A percentile compares a stretch with the other conserved stretches of the same genome.
Evolutionary conservation across 148 eudicot genomes (phyloP).

Genomic region (Amaranthus hypochondriacus): DNA sequence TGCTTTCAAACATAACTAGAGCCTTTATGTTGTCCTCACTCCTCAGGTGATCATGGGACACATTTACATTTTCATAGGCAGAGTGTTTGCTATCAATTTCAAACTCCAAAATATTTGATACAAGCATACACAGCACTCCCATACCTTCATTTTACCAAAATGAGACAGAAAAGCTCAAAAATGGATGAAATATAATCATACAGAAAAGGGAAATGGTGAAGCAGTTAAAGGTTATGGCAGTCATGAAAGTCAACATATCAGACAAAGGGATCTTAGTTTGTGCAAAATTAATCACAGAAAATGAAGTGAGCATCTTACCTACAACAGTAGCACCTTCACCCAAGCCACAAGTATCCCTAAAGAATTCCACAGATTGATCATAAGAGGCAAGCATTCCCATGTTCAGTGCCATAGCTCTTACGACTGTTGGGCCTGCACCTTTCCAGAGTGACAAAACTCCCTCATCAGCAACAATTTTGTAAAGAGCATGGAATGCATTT

Average conservation of each 20-base stretch:
- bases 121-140: no score
- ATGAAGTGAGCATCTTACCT: slow-evolving; percentile 27
- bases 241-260: not conserved
- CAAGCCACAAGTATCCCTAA: slow-evolving; percentile 41
- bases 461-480: slow-evolving; percentile 35
- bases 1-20: no score
- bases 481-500: slow-evolving; percentile 42
- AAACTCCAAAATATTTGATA: not conserved
- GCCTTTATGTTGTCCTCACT: no score
- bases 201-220: not conserved
- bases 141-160: not conserved
- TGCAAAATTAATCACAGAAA: not conserved
- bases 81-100: no score
- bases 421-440: slow-evolving; percentile 42
- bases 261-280: not conserved
- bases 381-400: slow-evolving; percentile 69
- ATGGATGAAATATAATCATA: not conserved
- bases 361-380: slow-evolving; percentile 41
- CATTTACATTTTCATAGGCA: no score
- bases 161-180: not conserved
- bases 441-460: slow-evolving; percentile 58
- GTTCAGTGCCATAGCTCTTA: slow-evolving; percentile 41
- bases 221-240: not conserved
- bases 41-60: no score
- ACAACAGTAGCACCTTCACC: slow-evolving; percentile 36